Evolutionary conservation across 1,284 basidiomycete species (phyloP), one percentile per base, ranked within the genome.

Genomic region (Rhodotorula sp.): DNA sequence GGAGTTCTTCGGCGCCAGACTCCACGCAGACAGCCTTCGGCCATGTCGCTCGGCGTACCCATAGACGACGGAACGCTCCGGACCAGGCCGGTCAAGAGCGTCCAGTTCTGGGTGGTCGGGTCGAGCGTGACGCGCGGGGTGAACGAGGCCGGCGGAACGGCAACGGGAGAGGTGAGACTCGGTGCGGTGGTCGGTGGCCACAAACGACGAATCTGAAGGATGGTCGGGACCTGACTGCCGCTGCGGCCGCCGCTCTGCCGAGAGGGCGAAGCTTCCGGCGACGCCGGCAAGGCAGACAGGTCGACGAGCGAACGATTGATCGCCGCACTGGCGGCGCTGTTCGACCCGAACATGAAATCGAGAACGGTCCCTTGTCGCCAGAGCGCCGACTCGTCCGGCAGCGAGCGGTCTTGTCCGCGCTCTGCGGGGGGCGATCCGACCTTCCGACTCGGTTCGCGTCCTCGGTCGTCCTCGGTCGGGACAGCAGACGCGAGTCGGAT

Each of bases 61-160:
- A 46, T 54, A 23, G 46, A 43, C 20, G 62, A 18, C 3, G 64
- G 23, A 16, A 48, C 7, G 23, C 29, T n/a, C n/a, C 61, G 59
- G n/a, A 78, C 73, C 20, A 80, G 58, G 5, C 80, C 80, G 29
- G 77, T 76, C 52, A 81, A 75, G n/a, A 80, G 74, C 59, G 79
- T 78, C 73, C 81, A 81, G 61, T 78, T 75, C 18, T 78, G 65
- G 47, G 74, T 73, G 18, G 54, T 64, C 3, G 76, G 68, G 57
- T 80, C 80, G 72, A 81, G 76, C 21, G 78, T 77, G 6, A 80
- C 78, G 15, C 80, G 76, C 62, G 79, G 80, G 5, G 81, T 80
- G 75, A 81, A 82, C 4, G 74, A 78, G 0, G 79, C 78, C 31
- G 79, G 74, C 15, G 81, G 80, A 1, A 58, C 75, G 65, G 64